Base-by-base conservation (phyloP, 1,139 yeast genomes). In the Geotrichum macrosporum region DNA sequence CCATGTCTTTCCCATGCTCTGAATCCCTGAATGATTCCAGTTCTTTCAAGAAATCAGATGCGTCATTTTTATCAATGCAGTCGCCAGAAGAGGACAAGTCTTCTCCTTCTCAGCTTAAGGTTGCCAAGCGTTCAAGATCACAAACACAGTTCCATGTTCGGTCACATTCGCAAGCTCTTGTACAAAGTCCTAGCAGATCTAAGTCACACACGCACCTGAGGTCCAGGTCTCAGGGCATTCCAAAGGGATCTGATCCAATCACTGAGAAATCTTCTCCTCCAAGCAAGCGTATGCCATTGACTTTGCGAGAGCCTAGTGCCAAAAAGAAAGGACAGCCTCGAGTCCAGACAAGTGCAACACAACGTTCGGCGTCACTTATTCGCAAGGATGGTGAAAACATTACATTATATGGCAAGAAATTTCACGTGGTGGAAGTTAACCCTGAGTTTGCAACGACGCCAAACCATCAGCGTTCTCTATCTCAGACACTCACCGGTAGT, bases 381-480 rank as follows among this genome's bases (percentile, higher is more conserved):
- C 52, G 66, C 16, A 58, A 60, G 35, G 51, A 54, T 15, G 61
- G 61, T 16, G 64, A 61, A 33, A 44, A 46, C 27, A 61, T 63
- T 50, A 61, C 65, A 0, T 44, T 63, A n/a, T 56, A 58, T 38
- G 67, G 67, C 24, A 60, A 59, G 48, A 62, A 60, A 49, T 63
- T 63, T 49, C 58, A 60, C 20, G 63, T 63, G 21, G 67, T 63
- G 1, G 64, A 63, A 41, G 66, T 63, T 15, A 63, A 63, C 41
- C 67, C 67, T 0, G 65, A 62, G 34, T 60, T 61, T 48, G 64
- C 37, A 5, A 20, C 10, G 5, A 13, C 32, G 5, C 18, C 35
- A 2, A 22, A 18, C 13, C 46, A 43, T 22, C 41, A 43, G 16
- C 29, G 46, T 10, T 10, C 37, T 2, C 27, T 43, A 12, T 43